Base-by-base conservation (phyloP, 306 rosid genomes). In the Inga oerstediana region DNA sequence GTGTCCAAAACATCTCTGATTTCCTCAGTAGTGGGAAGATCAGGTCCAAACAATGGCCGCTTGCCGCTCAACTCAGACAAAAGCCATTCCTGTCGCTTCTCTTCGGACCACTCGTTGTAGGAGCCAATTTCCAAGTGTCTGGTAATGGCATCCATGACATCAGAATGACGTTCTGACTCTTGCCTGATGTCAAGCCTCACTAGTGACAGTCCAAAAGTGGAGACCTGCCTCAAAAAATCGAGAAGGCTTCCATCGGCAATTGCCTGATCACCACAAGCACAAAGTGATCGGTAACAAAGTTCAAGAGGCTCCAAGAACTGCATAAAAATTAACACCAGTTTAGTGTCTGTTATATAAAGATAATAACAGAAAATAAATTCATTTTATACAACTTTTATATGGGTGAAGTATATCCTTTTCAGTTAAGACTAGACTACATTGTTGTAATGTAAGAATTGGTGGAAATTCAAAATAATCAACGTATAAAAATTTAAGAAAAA, bases 211-310 rank as follows among this genome's bases (percentile, higher is more conserved):
- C 99, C 99, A 75, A 96, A 96, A 80, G 98, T 96, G n/a, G 99
- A 96, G 51, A 96, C 94, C 91, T 96, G 99, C 85, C 99, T 92
- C 89, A 96, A 72, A 85, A 96, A 96, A 87, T 96, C 99, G 82
- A 96, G 98, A 79, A 94, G 99, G 84, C 92, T 93, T 61, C 99
- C 99, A 74, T 96, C 99, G 2, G 99, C 99, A 81, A 96, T 93
- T 22, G 94, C 88, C 20, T 89, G 91, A 78, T 96, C 99, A 56
- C 99, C 99, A 83, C 97, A 96, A 77, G 89, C 84, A 81, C 94
- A 91, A 70, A 96, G 97, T 70, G 99, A 96, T 88, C 98, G 75
- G 85, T 96, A 96, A 74, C 99, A 96, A 3, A 93, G 90, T 80
- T 96, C 99, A 20, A 97, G 98, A 66, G 99, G 97, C 74, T 92